phyloP scores from a whole-genome alignment of 495 filamentous ascomycete genomes.

The Aspergillus sclerotioniger region DNA sequence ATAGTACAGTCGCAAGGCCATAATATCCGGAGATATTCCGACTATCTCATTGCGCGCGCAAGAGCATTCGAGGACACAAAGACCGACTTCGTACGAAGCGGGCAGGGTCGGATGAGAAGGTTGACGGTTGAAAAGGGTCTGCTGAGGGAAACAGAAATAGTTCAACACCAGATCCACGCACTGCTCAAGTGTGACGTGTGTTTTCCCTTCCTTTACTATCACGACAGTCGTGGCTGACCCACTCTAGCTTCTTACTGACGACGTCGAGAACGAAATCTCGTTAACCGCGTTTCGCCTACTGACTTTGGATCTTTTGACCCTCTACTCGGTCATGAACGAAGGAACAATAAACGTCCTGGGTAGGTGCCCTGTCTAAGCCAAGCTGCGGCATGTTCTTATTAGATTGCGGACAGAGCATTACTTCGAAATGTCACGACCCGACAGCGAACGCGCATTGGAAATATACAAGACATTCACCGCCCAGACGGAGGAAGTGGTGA shows the following conservation, averaged over 20 bases:
- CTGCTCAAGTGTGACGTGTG: constrained; percentile 87
- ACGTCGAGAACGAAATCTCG: constrained; percentile 96
- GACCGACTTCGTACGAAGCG: constrained; percentile 84
- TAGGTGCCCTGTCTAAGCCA: constrained; percentile 35
- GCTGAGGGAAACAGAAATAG: constrained; percentile 84
- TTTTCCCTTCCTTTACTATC: constrained; percentile 10
- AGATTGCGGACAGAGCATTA: constrained; percentile 69
- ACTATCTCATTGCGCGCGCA: constrained; percentile 81
- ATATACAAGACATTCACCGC: constrained; percentile 93
- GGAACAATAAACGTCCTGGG: constrained; percentile 96
- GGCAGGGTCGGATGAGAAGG: constrained; percentile 78
- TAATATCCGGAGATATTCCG: constrained; percentile 89
- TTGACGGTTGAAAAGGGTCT: constrained; percentile 90
- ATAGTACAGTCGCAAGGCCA: constrained; percentile 88
- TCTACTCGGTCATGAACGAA: constrained; percentile 96
- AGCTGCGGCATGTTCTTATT: constrained; percentile 16
- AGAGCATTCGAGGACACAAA: constrained; percentile 78
- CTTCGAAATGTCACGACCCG: constrained; percentile 94
- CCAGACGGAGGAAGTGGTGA: constrained; percentile 89
- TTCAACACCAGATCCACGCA: constrained; percentile 84
- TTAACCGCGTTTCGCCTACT: constrained; percentile 92
- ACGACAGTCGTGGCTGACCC: constrained; percentile 23
- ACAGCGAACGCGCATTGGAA: constrained; percentile 85
- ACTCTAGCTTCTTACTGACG: constrained; percentile 74
- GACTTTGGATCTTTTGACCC: constrained; percentile 81